Evolutionary conservation across 2,329 filamentous ascomycete genomes (phyloP), one percentile per base, ranked within the genome.

Genomic region (Fusarium luffae): DNA sequence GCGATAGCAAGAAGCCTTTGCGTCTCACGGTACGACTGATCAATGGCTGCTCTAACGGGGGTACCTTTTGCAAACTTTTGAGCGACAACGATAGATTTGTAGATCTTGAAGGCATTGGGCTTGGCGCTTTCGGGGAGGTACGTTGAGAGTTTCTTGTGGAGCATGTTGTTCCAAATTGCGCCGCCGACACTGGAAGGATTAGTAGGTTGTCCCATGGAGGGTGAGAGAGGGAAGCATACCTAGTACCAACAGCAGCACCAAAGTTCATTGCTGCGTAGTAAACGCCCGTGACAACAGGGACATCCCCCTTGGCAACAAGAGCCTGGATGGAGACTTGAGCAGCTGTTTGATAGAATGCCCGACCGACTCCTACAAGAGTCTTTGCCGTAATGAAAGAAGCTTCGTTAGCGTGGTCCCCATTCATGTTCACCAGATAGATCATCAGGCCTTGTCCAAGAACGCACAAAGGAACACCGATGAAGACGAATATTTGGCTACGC

Each of bases 251-350:
- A 4, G 73, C 73, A 34, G 55, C 59, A 14, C 79, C 57, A 55
- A 79, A 59, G 57, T 78, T 79, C 76, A 80, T 79, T 1, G 77
- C 74, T 1, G 79, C 78, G 75, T 70, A 79, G 18, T 73, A 81
- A 0, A 81, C 76, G 2, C 74, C 77, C 1, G 79, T 81, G 2
- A 77, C 79, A 11, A 81, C 78, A 0, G 79, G 75, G 13, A 81
- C 78, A 7, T 81, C 77, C n/a, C 79, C 75, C 2, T 73, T 68
- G 0, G 75, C 63, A 1, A 80, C 77, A 6, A 77, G 69, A 1
- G 77, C 79, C n/a, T 81, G 79, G 2, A 80, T 77, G 0, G 71
- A 72, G 11, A 74, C 71, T 16, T 74, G 71, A 1, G 71, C 71
- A 3, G 71, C 71, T 0, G 71, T 74, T 12, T 74, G 71, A 18